Conservation (phyloP, 768 basidiomycete species). For the Podaxis carcinomalis region DNA sequence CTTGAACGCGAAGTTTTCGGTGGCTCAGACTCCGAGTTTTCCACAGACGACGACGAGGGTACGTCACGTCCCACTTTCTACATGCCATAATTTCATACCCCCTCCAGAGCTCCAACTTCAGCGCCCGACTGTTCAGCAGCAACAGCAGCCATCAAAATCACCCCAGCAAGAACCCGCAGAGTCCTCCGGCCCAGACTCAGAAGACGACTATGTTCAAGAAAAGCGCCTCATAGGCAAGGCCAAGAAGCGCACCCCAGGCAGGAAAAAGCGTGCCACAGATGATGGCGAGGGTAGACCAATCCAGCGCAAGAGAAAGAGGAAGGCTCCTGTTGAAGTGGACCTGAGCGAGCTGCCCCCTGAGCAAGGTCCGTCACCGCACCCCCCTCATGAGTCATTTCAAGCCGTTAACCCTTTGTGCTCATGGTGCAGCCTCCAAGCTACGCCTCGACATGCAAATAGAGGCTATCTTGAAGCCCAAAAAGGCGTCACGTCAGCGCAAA, state of each 20-base stretch:
- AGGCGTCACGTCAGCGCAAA: slow-evolving; percentile 62
- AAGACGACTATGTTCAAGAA: slow-evolving; percentile 47
- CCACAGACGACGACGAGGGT: slow-evolving; percentile 71
- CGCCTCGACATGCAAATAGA: slow-evolving; percentile 83
- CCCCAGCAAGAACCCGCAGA: slow-evolving; percentile 30
- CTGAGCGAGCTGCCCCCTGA: slow-evolving; percentile 69
- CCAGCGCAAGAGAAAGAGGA: slow-evolving; percentile 53
- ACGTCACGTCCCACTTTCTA: slow-evolving; percentile 4
- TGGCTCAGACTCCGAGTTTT: slow-evolving; percentile 81
- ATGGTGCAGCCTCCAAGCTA: slow-evolving; percentile 59
- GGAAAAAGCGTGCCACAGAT: slow-evolving; percentile 18
- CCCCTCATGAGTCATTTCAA: background rate
- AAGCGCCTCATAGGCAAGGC: slow-evolving; percentile 24
- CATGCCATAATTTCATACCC: background rate
- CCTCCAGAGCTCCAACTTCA: slow-evolving; percentile 25
- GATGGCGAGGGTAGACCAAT: slow-evolving; percentile 27
- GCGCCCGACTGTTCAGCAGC: slow-evolving; percentile 36
- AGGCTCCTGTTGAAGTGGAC: slow-evolving; percentile 58
- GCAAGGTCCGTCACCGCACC: slow-evolving; percentile 48
- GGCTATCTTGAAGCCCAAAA: slow-evolving; percentile 81
- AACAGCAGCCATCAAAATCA: slow-evolving; percentile 19
- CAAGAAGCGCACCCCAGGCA: slow-evolving; percentile 25
- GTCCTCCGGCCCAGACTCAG: slow-evolving; percentile 42
- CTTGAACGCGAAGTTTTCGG: slow-evolving; percentile 78
- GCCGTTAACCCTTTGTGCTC: background rate